Base-by-base conservation (phyloP, 2,329 filamentous ascomycete genomes). In the Aspergillus sp. region DNA sequence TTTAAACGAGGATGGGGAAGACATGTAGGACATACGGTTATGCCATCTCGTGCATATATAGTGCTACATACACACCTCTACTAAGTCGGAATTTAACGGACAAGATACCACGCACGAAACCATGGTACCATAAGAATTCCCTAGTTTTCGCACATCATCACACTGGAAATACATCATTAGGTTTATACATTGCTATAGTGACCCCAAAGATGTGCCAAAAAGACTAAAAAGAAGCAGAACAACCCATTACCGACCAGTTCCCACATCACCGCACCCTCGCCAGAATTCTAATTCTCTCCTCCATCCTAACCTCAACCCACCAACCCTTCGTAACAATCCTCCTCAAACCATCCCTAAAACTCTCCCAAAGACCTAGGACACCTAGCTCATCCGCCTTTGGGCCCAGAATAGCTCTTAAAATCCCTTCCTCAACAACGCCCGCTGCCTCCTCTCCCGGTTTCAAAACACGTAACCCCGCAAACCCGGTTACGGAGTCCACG, bases 271-370 rank as follows among this genome's bases (percentile, higher is more conserved):
- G 5, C 59, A 48, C 45, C 26, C 64, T 60, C 26, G 53, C 60
- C 66, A 86, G 64, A 38, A 86, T 78, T 57, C 76, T 76, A 43
- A 86, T 75, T 66, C 78, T 82, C 36, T 82, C 80, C 66, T 78
- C 76, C 78, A 85, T 80, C 60, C 70, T 75, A 44, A 84, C 66
- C 55, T 82, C 79, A 24, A 79, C 75, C 84, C 84, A 86, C 72
- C 80, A 83, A 0, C 83, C 83, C 32, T 70, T 66, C 2, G 79
- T 78, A 18, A 76, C 30, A 61, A 63, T 48, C 20, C 61, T 53
- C 18, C 76, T 65, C 18, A 63, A 60, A 42, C 65, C 43, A 18
- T 67, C 65, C 7, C 71, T 63, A 20, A 66, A 13, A 5, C 17
- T 17, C 20, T 68, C 66, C 59, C 72, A 78, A 34, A 68, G 15